phyloP scores from a whole-genome alignment of 2,329 filamentous ascomycete species.

The Diplodia mutila region DNA sequence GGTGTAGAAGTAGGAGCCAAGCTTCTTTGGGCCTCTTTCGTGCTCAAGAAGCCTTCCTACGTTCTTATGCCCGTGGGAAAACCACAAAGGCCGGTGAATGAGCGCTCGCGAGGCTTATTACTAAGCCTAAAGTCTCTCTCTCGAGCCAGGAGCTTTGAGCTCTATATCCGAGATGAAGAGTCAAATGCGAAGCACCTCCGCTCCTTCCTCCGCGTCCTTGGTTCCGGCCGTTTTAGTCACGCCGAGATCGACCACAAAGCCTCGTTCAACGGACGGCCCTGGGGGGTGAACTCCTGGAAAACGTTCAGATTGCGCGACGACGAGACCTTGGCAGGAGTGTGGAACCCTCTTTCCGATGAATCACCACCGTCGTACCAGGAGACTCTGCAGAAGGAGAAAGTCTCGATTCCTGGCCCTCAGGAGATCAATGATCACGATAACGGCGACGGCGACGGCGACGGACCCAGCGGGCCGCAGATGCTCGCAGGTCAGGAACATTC shows the following conservation, averaged over 20 bases:
- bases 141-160: not conserved
- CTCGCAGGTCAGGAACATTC: not conserved
- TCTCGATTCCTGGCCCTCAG: not conserved
- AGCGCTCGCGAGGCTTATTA: not conserved
- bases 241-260: not conserved
- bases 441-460: no score
- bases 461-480: no score
- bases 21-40: not conserved
- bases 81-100: not conserved
- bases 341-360: not conserved
- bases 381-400: not conserved
- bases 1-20: not conserved
- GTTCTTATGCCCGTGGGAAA: slow-evolving; percentile 1
- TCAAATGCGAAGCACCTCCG: not conserved
- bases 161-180: not conserved
- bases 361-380: not conserved
- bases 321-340: not conserved
- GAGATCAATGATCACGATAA: not conserved
- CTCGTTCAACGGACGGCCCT: not conserved
- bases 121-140: not conserved
- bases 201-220: not conserved
- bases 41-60: not conserved
- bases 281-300: not conserved
- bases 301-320: not conserved
- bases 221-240: not conserved